Evolutionary conservation across 345 rosid genomes (phyloP).

Genomic region (Angophora floribunda): DNA sequence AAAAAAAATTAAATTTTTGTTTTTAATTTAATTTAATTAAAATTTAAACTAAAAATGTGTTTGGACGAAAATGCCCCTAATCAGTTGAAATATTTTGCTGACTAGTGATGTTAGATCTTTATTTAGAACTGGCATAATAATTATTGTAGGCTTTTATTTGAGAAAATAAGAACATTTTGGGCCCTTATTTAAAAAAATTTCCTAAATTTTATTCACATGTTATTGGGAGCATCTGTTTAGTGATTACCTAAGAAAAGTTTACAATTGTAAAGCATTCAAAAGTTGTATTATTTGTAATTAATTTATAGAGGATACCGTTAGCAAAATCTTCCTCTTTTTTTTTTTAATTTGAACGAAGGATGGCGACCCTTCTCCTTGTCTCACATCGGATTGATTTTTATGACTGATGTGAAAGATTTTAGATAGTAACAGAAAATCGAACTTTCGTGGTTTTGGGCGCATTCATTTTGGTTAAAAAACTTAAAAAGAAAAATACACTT

Average conservation of each 20-base stretch:
- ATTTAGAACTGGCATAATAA: too few relatives aligned
- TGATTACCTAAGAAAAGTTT: neutral
- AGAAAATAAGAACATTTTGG: too few relatives aligned
- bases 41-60: too few relatives aligned
- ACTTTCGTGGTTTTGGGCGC: neutral
- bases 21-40: too few relatives aligned
- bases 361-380: neutral
- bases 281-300: neutral
- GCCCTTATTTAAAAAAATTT: too few relatives aligned
- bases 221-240: neutral
- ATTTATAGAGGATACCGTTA: neutral
- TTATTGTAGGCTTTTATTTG: too few relatives aligned
- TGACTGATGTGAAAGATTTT: neutral
- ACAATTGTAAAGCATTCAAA: neutral
- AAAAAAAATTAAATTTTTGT: too few relatives aligned
- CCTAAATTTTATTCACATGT: neutral
- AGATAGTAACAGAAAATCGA: neutral
- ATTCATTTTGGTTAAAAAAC: neutral
- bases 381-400: neutral
- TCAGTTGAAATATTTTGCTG: too few relatives aligned
- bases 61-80: too few relatives aligned
- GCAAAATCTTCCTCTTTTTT: fast-evolving
- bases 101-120: too few relatives aligned
- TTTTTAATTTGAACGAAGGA: neutral
- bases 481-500: neutral